phyloP scores from a whole-genome alignment of 805 yeast species.

The Wickerhamomyces tratensis region DNA sequence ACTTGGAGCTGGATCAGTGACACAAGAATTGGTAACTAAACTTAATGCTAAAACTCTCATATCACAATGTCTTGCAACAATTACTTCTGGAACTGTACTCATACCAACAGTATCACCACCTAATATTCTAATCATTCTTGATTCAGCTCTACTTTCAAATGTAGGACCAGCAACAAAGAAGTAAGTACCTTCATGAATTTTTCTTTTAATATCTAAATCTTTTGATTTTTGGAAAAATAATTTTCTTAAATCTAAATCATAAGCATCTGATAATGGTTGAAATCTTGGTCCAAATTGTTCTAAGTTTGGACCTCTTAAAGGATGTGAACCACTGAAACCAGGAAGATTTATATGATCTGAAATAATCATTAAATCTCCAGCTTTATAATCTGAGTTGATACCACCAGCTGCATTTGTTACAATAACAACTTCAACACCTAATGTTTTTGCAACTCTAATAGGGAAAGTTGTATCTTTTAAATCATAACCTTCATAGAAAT shows the following conservation, averaged over 20 bases:
- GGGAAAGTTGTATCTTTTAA: slow-evolving; percentile 80
- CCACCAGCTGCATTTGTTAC: slow-evolving; percentile 99
- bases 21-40: slow-evolving; percentile 78
- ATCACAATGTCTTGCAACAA: slow-evolving; percentile 85
- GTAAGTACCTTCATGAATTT: slow-evolving; percentile 80
- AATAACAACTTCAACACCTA: slow-evolving; percentile 54
- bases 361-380: slow-evolving; percentile 89
- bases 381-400: slow-evolving; percentile 48
- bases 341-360: slow-evolving; percentile 87
- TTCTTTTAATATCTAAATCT: slow-evolving; percentile 38
- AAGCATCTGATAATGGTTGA: slow-evolving; percentile 83
- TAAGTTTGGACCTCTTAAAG: slow-evolving; percentile 80
- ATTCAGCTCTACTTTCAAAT: slow-evolving; percentile 88
- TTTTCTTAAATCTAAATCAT: slow-evolving; percentile 63
- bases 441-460: slow-evolving; percentile 56
- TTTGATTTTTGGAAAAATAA: slow-evolving; percentile 46
- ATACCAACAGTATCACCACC: slow-evolving; percentile 97
- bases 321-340: slow-evolving; percentile 83
- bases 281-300: slow-evolving; percentile 79
- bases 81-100: slow-evolving; percentile 96
- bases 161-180: slow-evolving; percentile 88
- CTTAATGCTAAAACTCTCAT: slow-evolving; percentile 77
- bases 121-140: slow-evolving; percentile 52
- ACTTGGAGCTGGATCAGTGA: slow-evolving; percentile 58
- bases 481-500: slow-evolving; percentile 87